phyloP scores from a whole-genome alignment of 2,329 filamentous ascomycete genomes.

The Hypoxylon sp. region DNA sequence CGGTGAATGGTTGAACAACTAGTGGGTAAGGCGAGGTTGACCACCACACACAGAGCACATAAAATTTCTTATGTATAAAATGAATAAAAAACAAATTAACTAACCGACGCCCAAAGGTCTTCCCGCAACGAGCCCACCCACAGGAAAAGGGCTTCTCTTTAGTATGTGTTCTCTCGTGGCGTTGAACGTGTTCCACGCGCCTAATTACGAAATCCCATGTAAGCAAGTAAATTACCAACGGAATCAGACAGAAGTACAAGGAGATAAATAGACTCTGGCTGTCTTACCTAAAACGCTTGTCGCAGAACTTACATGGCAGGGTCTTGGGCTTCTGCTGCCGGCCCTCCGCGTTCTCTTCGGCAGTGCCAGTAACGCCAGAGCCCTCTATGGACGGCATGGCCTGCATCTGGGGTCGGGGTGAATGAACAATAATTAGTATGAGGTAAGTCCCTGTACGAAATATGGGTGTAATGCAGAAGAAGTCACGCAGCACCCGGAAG shows the following conservation, averaged over 20 bases:
- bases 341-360: conserved; percentile 65
- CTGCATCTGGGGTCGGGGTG: conserved; percentile 61
- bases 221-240: conserved; percentile 57
- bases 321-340: conserved; percentile 74
- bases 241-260: conserved; percentile 39
- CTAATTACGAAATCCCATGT: conserved; percentile 62
- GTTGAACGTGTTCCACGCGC: conserved; percentile 75
- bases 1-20: conserved; percentile 46
- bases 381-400: conserved; percentile 65
- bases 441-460: conserved; percentile 51
- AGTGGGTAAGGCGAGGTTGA: conserved; percentile 42
- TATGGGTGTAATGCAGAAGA: conserved; percentile 55
- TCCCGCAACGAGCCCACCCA: conserved; percentile 71
- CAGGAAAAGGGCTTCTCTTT: conserved; percentile 76
- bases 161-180: conserved; percentile 75
- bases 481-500: conserved; percentile 56
- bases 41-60: conserved; percentile 34
- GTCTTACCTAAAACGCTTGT: conserved; percentile 73
- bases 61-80: conserved; percentile 23
- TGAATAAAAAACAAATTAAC: conserved; percentile 51
- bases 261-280: conserved; percentile 36
- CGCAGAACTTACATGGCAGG: conserved; percentile 74
- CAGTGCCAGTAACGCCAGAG: conserved; percentile 56
- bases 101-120: conserved; percentile 74
- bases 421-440: conserved; percentile 52